phyloP scores from a whole-genome alignment of 2,329 filamentous ascomycete species.

The Plenodomus biglobosus region DNA sequence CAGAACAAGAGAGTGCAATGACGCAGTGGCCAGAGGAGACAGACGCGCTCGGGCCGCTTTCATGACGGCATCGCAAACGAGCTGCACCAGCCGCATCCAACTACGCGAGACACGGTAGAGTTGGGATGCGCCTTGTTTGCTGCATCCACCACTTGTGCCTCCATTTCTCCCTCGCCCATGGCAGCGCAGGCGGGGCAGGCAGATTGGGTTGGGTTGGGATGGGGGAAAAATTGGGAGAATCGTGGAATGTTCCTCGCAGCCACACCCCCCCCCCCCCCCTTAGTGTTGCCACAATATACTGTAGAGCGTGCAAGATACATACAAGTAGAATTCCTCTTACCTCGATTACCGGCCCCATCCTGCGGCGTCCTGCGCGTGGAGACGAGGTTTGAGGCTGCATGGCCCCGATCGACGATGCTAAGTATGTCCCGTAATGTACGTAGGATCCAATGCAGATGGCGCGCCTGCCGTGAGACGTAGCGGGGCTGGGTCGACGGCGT shows the following conservation, averaged over 20 bases:
- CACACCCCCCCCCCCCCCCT: no score
- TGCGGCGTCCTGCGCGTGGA: conserved; percentile 19
- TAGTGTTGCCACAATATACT: no score
- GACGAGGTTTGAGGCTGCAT: conserved; percentile 24
- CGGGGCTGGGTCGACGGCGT: no score
- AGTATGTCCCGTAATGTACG: no score
- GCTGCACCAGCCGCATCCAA: conserved; percentile 13
- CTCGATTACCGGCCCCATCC: conserved; percentile 38
- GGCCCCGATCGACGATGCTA: no score
- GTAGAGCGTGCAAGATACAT: background rate
- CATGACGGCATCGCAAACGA: conserved; percentile 29
- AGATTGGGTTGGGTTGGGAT: no score
- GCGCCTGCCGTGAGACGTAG: conserved; percentile 17
- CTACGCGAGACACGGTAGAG: conserved; percentile 12
- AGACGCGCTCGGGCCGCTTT: background rate
- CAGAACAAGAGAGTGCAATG: conserved; percentile 32
- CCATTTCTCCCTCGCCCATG: background rate
- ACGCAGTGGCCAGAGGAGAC: conserved; percentile 18
- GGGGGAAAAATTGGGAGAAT: no score
- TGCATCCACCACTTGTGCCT: background rate
- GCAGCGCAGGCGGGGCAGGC: no score
- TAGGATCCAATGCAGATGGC: background rate
- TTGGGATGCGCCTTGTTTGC: conserved; percentile 3
- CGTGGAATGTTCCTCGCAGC: no score
- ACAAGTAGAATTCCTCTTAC: conserved; percentile 23